Evolutionary conservation across 2,329 filamentous ascomycete species (phyloP), one percentile per base, ranked within the genome.

Genomic region (Verticillium nubilum): DNA sequence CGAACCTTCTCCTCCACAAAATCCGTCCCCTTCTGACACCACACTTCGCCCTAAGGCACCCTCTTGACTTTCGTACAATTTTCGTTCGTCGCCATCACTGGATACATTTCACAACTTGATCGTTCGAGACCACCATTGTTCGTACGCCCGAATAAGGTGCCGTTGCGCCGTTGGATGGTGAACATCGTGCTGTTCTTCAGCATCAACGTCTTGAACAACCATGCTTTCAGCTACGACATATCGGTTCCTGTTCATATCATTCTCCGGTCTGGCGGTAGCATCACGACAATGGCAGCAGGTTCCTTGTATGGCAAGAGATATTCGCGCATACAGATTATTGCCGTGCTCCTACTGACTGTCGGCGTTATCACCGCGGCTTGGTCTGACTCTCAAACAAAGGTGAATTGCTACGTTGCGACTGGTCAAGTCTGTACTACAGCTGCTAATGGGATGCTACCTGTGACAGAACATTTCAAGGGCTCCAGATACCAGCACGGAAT

Each of bases 241-340:
- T 97, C 92, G 6, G 92, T 99, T 0, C 95, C 95, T 1, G 87
- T 99, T 55, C 95, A 99, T 71, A 99, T 99, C 67, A 98, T 99
- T 65, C 80, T 99, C 29, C 86, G 95, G 58, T 97, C 93, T 55
- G 96, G 94, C 56, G 95, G 95, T 17, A 97, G 93, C 67, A 96
- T 98, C 63, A 96, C 93, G 4, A 98, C 95, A 9, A 96, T 99
- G 86, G 76, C 88, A 17, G 91, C 94, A n/a, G 95, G 95, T 3
- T 92, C 88, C 69, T 66, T 96, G 15, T 92, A 89, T 69, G 94
- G 94, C 47, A 97, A 94, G 76, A 83, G 82, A 65, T 98, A 97
- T 71, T 90, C 91, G 5, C 81, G 81, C 26, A 81, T 91, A 56
- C 95, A 99, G 70, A 80, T 97, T 7, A 73, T 90, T 25, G 91